A percentile compares a stretch with the other conserved stretches of the same genome.
These are phyloP conservation scores for Candida sphagnicola DNA, from an alignment of 805 yeast species.

Conservation along the genomic window DNA sequence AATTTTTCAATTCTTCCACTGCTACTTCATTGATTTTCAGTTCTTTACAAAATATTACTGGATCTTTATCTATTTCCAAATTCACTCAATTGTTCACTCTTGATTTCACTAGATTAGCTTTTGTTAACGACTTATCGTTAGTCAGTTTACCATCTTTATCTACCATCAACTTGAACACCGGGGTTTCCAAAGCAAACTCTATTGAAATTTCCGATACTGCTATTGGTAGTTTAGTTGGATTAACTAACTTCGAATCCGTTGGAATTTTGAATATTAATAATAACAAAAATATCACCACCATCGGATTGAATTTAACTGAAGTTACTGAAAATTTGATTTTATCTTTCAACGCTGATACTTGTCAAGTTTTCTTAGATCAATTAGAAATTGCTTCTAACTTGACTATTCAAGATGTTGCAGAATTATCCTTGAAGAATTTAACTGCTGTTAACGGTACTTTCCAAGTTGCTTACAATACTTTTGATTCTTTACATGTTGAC, in stretches of 20 bases:
- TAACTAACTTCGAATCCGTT: slow-evolving; percentile 27
- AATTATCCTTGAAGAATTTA: slow-evolving; percentile 28
- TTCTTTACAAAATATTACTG: slow-evolving; percentile 27
- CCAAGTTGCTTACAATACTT: slow-evolving; percentile 36
- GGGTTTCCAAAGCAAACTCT: slow-evolving; percentile 28
- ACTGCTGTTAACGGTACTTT: slow-evolving; percentile 39
- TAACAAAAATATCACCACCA: slow-evolving; percentile 37
- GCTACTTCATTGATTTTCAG: slow-evolving; percentile 28
- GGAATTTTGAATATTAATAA: slow-evolving; percentile 37
- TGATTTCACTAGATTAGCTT: slow-evolving; percentile 29
- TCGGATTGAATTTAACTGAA: slow-evolving; percentile 30
- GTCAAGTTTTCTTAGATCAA: slow-evolving; percentile 28
- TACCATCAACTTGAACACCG: slow-evolving; percentile 30
- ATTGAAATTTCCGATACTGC: slow-evolving; percentile 42
- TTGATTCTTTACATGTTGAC: slow-evolving; percentile 26
- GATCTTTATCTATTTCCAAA: slow-evolving; percentile 32
- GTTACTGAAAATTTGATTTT: slow-evolving; percentile 34
- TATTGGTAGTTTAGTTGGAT: slow-evolving; percentile 30
- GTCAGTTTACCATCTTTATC: slow-evolving; percentile 41
- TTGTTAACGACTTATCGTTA: slow-evolving; percentile 28
- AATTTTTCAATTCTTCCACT: slow-evolving; percentile 37
- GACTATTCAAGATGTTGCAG: slow-evolving; percentile 38
- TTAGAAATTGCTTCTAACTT: slow-evolving; percentile 41
- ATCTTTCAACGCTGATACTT: slow-evolving; percentile 38
- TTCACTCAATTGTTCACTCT: slow-evolving; percentile 36